Conservation (phyloP, 2,329 filamentous ascomycete genomes). For the Cladophialophora bantiana region DNA sequence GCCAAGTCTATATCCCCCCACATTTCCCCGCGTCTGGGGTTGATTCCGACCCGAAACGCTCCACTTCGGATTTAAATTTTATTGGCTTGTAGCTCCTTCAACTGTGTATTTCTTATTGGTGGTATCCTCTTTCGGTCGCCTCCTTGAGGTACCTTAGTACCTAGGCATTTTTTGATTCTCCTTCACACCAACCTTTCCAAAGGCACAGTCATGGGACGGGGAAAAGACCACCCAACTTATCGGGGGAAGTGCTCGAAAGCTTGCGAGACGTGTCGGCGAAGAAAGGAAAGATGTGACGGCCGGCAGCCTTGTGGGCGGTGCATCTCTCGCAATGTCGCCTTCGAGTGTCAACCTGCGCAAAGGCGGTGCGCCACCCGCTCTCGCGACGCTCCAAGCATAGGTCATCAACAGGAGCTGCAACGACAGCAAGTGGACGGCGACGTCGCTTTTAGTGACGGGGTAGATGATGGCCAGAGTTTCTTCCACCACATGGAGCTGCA, state of each 20-base stretch:
- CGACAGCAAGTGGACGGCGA: neutral
- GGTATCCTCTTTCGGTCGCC: too few relatives aligned
- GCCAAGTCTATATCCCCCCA: too few relatives aligned
- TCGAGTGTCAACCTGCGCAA: constrained; percentile 12
- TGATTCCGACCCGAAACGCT: too few relatives aligned
- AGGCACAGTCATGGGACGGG: too few relatives aligned
- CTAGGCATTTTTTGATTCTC: too few relatives aligned
- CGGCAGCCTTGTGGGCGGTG: constrained; percentile 58
- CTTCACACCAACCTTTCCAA: too few relatives aligned
- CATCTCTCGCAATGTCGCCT: constrained; percentile 32
- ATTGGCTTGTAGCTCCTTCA: too few relatives aligned
- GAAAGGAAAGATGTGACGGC: constrained; percentile 61
- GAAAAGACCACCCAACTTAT: too few relatives aligned
- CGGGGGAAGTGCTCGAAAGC: constrained; percentile 44
- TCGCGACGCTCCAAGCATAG: neutral
- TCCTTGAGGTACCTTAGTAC: too few relatives aligned
- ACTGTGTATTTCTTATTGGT: too few relatives aligned
- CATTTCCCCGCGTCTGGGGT: too few relatives aligned
- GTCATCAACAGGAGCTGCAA: neutral
- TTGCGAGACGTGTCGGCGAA: constrained; percentile 55
- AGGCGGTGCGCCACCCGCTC: constrained; percentile 1
- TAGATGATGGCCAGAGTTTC: neutral
- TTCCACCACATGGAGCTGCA: neutral
- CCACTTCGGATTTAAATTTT: too few relatives aligned
- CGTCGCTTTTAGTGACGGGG: neutral